Evolutionary conservation across 495 filamentous ascomycete genomes (phyloP), one percentile per base, ranked within the genome.

Genomic region (Penicillium maclennaniae): DNA sequence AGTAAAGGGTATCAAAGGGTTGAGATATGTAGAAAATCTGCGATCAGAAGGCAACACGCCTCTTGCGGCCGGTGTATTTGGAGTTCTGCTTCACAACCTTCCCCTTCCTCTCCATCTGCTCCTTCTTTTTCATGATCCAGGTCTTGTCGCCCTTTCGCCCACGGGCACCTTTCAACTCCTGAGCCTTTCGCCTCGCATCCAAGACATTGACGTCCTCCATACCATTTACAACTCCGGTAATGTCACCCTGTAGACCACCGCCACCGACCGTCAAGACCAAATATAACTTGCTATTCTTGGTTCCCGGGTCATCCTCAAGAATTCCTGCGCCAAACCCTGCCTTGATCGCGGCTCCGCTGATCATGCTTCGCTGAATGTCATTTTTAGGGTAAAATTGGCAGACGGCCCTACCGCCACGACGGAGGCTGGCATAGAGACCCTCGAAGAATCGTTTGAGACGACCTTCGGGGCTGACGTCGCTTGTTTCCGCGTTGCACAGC

Each of bases 341-440:
- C 64, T 85, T 89, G 50, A 96, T 87, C 1, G 93, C 93, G 16
- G 93, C 92, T 15, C 73, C 73, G 45, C 86, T 89, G 49, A 97
- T 91, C 93, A 97, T 96, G 52, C 76, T 82, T 64, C 89, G 85
- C 73, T 97, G 93, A 54, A 78, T 77, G 59, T 93, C 89, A 68
- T 98, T 96, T 74, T 93, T 95, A 4, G 93, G 95, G 68, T 98
- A 98, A 67, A 98, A 97, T 65, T 97, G 93, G 62, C 92, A 92
- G 20, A 97, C 93, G 2, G 95, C 93, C 38, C 89, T 81, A 20
- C 92, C 93, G 9, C 93, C 93, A 5, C 95, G 78, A 51, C 86
- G 80, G 49, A 98, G 69, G 67, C 83, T 86, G 19, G 87, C 83
- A 69, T 96, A 97, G 7, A 98, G 73, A n/a, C 89, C 89, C 53